Evolutionary conservation across 306 rosid species (phyloP).

Genomic region (Prunus armeniaca): DNA sequence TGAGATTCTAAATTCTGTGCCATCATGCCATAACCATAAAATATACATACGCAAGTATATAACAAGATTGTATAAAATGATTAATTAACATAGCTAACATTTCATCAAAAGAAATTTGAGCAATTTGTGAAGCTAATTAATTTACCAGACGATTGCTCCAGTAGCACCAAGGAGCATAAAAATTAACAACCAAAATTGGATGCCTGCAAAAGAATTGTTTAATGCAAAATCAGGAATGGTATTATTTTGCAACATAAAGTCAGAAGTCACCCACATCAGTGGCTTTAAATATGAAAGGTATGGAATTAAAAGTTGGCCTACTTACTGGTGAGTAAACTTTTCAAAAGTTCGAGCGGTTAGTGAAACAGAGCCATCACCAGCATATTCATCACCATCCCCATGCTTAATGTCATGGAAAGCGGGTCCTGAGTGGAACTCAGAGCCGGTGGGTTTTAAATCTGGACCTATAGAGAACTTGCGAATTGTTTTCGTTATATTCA

Average conservation of each 20-base stretch:
- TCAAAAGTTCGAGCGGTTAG: constrained; percentile 57
- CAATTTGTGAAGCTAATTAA: constrained; percentile 17
- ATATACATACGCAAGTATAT: neutral
- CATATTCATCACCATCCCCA: constrained; percentile 71
- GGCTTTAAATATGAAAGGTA: constrained; percentile 11
- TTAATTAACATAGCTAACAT: neutral
- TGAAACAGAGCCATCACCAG: constrained; percentile 60
- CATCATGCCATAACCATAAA: neutral
- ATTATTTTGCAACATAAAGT: constrained; percentile 1
- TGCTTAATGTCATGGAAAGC: constrained; percentile 63
- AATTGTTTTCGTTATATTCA: constrained; percentile 88
- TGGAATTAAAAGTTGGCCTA: constrained; percentile 25
- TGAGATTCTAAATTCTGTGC: neutral
- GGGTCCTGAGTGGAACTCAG: constrained; percentile 84
- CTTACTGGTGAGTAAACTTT: constrained; percentile 72
- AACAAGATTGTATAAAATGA: neutral
- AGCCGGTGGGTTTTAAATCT: constrained; percentile 68
- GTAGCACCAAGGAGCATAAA: constrained; percentile 96
- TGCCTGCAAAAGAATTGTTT: constrained; percentile 51
- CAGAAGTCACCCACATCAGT: neutral
- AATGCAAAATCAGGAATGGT: constrained; percentile 9
- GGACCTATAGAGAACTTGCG: constrained; percentile 82
- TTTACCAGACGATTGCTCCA: constrained; percentile 97
- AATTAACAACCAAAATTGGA: constrained; percentile 77
- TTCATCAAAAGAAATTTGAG: constrained; percentile 10